A percentile compares a stretch with the other conserved stretches of the same genome.
Conservation (phyloP, 176 grass and related monocot genomes). For the Avena eriantha region DNA sequence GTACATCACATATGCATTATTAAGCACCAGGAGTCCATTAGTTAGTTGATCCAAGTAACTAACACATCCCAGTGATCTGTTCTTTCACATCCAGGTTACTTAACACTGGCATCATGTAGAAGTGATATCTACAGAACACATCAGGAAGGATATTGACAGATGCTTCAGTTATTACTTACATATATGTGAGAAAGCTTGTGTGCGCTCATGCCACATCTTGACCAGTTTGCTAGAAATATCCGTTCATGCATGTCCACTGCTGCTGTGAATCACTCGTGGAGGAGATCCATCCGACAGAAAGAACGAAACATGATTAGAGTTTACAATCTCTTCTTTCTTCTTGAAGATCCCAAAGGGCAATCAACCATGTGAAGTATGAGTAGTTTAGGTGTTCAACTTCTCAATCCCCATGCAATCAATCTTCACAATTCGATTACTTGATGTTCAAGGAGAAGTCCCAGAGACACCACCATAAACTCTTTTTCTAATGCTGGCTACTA, state of each 20-base stretch:
- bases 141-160: not conserved
- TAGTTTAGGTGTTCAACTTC: constrained; percentile 1
- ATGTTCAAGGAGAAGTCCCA: constrained; percentile 4
- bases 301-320: not conserved
- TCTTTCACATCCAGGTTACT: not conserved
- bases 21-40: not conserved
- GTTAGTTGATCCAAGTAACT: not conserved
- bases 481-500: constrained; percentile 68
- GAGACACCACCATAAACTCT: constrained; percentile 52
- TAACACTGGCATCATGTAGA: not conserved
- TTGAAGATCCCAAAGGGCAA: not conserved
- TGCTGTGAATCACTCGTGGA: not conserved
- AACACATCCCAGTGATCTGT: not conserved
- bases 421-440: not conserved
- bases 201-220: not conserved
- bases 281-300: not conserved
- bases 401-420: constrained; percentile 10
- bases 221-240: not conserved
- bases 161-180: constrained; percentile 16
- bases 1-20: not conserved
- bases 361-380: constrained; percentile 18
- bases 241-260: not conserved
- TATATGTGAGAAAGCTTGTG: not conserved
- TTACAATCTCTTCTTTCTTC: not conserved
- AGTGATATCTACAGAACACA: not conserved